Conservation (phyloP, 1,284 basidiomycete species). For the Fomitopsis betulina region DNA sequence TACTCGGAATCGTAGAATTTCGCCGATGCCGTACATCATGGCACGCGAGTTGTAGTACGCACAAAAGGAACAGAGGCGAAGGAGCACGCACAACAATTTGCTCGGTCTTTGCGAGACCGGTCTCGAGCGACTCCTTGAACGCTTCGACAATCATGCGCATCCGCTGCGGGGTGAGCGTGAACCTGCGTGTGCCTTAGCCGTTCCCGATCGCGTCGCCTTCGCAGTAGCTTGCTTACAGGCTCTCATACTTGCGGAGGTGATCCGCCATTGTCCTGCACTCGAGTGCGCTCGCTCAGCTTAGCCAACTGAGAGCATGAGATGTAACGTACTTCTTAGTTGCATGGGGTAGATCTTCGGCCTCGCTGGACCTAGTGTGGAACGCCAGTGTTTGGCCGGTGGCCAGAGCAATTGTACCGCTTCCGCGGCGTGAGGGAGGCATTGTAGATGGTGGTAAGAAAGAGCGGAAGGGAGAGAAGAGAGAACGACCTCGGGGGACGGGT, state of each 20-base stretch:
- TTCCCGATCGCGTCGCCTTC: background rate
- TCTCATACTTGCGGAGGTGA: constrained; percentile 85
- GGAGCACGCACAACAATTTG: constrained; percentile 82
- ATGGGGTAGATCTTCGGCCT: constrained; percentile 80
- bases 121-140: constrained; percentile 89
- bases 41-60: background rate
- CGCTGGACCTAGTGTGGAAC: constrained; percentile 74
- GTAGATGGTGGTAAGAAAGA: background rate
- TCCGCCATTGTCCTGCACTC: constrained; percentile 76
- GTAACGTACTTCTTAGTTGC: constrained; percentile 74
- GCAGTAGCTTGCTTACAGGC: constrained; percentile 46
- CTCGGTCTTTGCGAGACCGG: constrained; percentile 77
- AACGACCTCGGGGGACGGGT: constrained; percentile 1
- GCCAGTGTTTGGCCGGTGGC: constrained; percentile 73
- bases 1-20: background rate
- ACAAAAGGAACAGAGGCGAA: background rate
- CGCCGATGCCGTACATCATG: background rate
- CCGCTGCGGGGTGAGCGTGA: constrained; percentile 85
- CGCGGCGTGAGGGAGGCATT: constrained; percentile 52
- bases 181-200: constrained; percentile 38
- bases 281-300: constrained; percentile 17
- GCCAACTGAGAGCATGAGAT: constrained; percentile 8
- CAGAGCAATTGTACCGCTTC: constrained; percentile 69
- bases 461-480: constrained; percentile 4
- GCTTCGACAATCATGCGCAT: constrained; percentile 98